Conservation (phyloP, 768 basidiomycete species). For the Trichaptum fuscoviolaceum region DNA sequence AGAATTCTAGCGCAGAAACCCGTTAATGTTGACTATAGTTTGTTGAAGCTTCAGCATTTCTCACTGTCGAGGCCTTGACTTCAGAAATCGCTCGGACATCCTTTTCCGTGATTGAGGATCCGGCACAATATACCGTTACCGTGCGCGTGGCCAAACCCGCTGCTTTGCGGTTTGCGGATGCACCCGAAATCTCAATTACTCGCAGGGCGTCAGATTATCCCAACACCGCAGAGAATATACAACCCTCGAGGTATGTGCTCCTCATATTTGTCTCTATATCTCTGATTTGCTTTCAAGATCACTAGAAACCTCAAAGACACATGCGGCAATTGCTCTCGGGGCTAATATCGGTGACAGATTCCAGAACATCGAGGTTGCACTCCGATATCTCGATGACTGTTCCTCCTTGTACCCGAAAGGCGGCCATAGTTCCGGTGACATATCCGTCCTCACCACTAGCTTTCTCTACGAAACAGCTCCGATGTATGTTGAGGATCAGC, state of each 20-base stretch:
- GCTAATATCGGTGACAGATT: constrained; percentile 89
- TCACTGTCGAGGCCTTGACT: constrained; percentile 69
- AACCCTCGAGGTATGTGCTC: background rate
- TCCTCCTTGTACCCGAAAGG: constrained; percentile 20
- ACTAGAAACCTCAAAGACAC: background rate
- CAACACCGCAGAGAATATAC: constrained; percentile 11
- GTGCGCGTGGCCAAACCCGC: constrained; percentile 67
- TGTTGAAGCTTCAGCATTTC: constrained; percentile 42
- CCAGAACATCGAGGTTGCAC: constrained; percentile 71
- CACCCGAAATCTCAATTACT: constrained; percentile 56
- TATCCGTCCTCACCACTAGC: constrained; percentile 66
- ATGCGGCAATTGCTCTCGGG: constrained; percentile 67
- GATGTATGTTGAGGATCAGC: constrained; percentile 95
- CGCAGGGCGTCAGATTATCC: constrained; percentile 39
- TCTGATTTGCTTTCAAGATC: background rate
- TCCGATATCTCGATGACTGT: constrained; percentile 62
- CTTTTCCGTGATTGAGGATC: constrained; percentile 26
- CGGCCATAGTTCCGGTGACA: constrained; percentile 17
- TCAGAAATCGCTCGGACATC: constrained; percentile 47
- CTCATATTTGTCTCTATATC: background rate
- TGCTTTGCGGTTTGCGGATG: constrained; percentile 62
- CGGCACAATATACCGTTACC: constrained; percentile 28
- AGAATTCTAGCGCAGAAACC: constrained; percentile 2
- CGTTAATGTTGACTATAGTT: constrained; percentile 32
- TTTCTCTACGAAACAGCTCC: constrained; percentile 91